Conservation (phyloP, 1,284 basidiomycete genomes). For the Volvariella volvacea region DNA sequence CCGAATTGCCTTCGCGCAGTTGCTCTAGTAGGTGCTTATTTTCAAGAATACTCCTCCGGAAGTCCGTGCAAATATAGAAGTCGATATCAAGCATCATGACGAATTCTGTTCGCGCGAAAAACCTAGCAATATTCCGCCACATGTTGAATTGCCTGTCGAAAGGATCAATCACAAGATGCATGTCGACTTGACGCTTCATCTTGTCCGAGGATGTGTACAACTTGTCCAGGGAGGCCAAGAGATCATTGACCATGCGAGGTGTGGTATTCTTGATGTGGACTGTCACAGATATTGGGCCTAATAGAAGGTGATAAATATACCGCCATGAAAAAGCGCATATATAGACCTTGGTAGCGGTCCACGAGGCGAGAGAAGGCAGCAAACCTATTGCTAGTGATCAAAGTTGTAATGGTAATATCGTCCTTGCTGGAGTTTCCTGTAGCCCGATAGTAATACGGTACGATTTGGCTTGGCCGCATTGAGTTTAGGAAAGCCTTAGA, state of each 20-base stretch:
- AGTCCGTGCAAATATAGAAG: conserved; percentile 77
- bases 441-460: conserved; percentile 77
- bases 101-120: conserved; percentile 74
- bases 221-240: conserved; percentile 54
- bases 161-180: conserved; percentile 81
- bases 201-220: conserved; percentile 58
- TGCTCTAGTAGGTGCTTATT: conserved; percentile 28
- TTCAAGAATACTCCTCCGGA: conserved; percentile 47
- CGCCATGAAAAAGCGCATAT: background rate
- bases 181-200: conserved; percentile 70
- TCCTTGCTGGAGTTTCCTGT: conserved; percentile 39
- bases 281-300: conserved; percentile 79
- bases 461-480: conserved; percentile 64
- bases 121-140: conserved; percentile 78
- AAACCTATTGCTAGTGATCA: conserved; percentile 76
- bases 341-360: conserved; percentile 61
- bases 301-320: background rate
- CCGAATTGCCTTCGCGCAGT: conserved; percentile 48
- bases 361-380: conserved; percentile 64
- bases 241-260: conserved; percentile 28
- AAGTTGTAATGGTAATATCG: conserved; percentile 79
- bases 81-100: conserved; percentile 88
- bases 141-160: conserved; percentile 81
- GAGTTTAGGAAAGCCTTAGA: conserved; percentile 64
- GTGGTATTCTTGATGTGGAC: conserved; percentile 56